Base-by-base conservation (phyloP, 371 early-diverging fungal species). In the Saksenaea vasiformis region DNA sequence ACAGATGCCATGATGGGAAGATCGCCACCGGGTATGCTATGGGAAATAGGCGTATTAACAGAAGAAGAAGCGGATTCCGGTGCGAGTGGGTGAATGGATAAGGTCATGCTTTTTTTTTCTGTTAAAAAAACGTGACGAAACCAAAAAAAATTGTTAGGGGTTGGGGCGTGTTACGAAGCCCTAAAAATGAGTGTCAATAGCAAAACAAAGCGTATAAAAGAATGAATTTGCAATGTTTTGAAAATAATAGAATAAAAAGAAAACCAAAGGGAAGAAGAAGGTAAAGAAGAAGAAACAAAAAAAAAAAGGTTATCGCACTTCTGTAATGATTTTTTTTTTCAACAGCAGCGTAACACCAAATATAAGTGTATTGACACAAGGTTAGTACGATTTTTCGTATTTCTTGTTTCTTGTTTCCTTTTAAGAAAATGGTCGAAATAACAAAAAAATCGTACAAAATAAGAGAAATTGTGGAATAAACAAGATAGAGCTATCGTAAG, bases 31-130 rank as follows among this genome's bases (percentile, higher is more conserved):
- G 56, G 53, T 41, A 56, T 13, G 28, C 58, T 58, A 58, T 26
- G 51, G 2, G 39, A 53, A 60, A 47, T 8, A 13, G 38, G 4
- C 14, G 59, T 64, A 19, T 43, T 55, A 38, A 47, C 17, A 37
- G 56, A 38, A 36, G 38, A 35, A 26, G 62, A 61, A 54, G 36
- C 24, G 38, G 54, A 9, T 60, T 39, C 58, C 39, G 68, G 39
- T 57, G 64, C 65, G 35, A 67, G 62, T 38, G 66, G 67, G 54
- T 68, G 66, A 66, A 68, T 59, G 64, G 56, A 39, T 39, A 63
- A 61, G 39, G 73, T 62, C 73, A 73, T 69, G 54, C 47, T 35
- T 62, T 54, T 37, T 51, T 70, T 51, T 56, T 65, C 62, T 64
- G 17, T 28, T 31, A 51, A 47, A 57, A 43, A 47, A 56, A 56